These are phyloP conservation scores for Salvia rosmarinus DNA, from an alignment of 257 asterid species.

Conservation along the genomic window DNA sequence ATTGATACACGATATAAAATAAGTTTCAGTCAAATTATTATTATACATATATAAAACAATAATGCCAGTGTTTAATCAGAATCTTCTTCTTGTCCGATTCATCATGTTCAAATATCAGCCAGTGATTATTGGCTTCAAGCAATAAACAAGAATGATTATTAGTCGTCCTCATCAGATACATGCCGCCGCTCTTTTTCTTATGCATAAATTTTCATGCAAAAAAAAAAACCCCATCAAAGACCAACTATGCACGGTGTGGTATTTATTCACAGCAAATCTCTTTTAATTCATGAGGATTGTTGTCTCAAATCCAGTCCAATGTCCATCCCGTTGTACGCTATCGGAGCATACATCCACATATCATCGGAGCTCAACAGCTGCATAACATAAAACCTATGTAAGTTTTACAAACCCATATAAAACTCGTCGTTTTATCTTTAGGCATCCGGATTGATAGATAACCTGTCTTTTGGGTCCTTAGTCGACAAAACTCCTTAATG, in stretches of 20 bases:
- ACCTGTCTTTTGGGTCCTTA: too few species aligned
- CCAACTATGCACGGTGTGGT: slow-evolving; percentile 17
- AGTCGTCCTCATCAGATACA: slow-evolving; percentile 27
- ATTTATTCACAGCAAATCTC: slow-evolving; percentile 38
- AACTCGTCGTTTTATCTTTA: too few species aligned
- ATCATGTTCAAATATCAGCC: slow-evolving; percentile 15
- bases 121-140: slow-evolving; percentile 8
- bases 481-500: too few species aligned
- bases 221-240: neutral
- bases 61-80: neutral
- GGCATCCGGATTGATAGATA: too few species aligned
- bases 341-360: slow-evolving; percentile 69
- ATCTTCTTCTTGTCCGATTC: slow-evolving; percentile 25
- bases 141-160: slow-evolving; percentile 20
- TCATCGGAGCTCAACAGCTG: slow-evolving; percentile 77
- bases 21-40: neutral
- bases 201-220: neutral
- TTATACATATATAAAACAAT: neutral
- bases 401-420: too few species aligned
- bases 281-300: slow-evolving; percentile 21
- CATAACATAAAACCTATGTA: neutral
- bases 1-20: neutral
- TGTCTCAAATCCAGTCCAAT: slow-evolving; percentile 51
- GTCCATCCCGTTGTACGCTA: slow-evolving; percentile 72
- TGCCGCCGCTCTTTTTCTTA: slow-evolving; percentile 22